These are phyloP conservation scores for Colletotrichum navitas DNA, from an alignment of 2,329 filamentous ascomycete genomes.

Conservation along the genomic window DNA sequence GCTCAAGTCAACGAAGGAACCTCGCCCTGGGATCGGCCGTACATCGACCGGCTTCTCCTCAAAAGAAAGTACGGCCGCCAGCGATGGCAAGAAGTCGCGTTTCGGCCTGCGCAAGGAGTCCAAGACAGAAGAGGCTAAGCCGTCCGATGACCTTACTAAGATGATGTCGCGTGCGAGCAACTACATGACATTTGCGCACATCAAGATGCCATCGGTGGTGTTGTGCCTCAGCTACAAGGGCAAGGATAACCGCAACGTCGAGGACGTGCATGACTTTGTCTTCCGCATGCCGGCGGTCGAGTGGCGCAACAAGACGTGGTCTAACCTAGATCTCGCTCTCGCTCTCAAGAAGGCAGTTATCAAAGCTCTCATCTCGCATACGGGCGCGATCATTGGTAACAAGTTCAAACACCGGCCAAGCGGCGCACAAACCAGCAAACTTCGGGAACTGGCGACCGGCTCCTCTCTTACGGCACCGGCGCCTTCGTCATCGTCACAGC, in stretches of 20 bases:
- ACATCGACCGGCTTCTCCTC: conserved; percentile 61
- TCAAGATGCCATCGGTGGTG: conserved; percentile 94
- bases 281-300: conserved; percentile 95
- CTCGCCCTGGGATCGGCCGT: conserved; percentile 60
- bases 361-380: conserved; percentile 92
- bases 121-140: conserved; percentile 68
- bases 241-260: conserved; percentile 92
- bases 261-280: conserved; percentile 97
- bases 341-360: conserved; percentile 95
- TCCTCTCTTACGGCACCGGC: conserved; percentile 72
- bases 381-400: conserved; percentile 96
- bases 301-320: conserved; percentile 99
- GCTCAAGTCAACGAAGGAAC: conserved; percentile 57
- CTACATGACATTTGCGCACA: conserved; percentile 97
- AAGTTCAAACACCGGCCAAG: conserved; percentile 92
- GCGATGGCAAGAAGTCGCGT: conserved; percentile 62
- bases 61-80: conserved; percentile 55
- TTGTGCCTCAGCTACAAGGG: conserved; percentile 97
- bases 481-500: conserved; percentile 53
- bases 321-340: conserved; percentile 92
- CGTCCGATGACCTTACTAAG: conserved; percentile 90
- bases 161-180: conserved; percentile 97
- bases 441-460: conserved; percentile 87
- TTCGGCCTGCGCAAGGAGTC: conserved; percentile 68
- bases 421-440: conserved; percentile 80